Evolutionary conservation across 1,284 basidiomycete species (phyloP).

Genomic region (Puccinia horiana): DNA sequence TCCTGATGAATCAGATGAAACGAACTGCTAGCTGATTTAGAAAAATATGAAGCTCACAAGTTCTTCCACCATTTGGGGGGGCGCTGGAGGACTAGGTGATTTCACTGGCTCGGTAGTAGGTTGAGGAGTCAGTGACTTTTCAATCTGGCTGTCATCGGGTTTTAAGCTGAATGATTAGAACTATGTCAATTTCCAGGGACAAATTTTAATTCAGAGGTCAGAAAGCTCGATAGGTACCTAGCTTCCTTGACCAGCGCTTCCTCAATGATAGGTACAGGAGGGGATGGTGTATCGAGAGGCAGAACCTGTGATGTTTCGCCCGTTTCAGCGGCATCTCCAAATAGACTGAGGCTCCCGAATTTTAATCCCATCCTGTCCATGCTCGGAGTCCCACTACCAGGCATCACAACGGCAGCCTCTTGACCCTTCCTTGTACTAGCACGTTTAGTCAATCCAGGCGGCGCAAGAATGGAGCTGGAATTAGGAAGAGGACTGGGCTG

Average conservation of each 20-base stretch:
- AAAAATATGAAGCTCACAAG: conserved; percentile 10
- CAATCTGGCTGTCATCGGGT: conserved; percentile 22
- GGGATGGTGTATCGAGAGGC: conserved; percentile 39
- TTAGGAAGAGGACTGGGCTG: conserved; percentile 21
- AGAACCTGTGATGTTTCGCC: conserved; percentile 13
- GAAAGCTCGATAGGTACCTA: conserved; percentile 3
- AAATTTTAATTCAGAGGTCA: not conserved
- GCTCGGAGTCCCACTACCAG: conserved; percentile 46
- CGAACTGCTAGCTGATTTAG: not conserved
- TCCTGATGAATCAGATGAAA: not conserved
- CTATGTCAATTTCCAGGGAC: not conserved
- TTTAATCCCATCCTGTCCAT: conserved; percentile 46
- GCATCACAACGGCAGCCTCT: conserved; percentile 50
- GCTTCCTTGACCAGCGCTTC: conserved; percentile 18
- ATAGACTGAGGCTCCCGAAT: conserved; percentile 46
- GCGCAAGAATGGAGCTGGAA: conserved; percentile 25
- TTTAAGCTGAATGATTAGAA: conserved; percentile 27
- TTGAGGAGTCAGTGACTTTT: conserved; percentile 31
- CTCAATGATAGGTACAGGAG: conserved; percentile 30
- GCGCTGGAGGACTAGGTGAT: conserved; percentile 29
- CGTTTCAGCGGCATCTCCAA: conserved; percentile 34
- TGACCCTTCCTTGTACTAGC: conserved; percentile 43
- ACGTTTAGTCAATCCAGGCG: conserved; percentile 45
- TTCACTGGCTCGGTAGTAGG: conserved; percentile 13
- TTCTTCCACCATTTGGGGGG: conserved; percentile 35